Percentiles rank a stretch among this genome's conserved stretches.
Evolutionary conservation across 306 rosid species (phyloP).

Genomic region (Cicer yamashitae): DNA sequence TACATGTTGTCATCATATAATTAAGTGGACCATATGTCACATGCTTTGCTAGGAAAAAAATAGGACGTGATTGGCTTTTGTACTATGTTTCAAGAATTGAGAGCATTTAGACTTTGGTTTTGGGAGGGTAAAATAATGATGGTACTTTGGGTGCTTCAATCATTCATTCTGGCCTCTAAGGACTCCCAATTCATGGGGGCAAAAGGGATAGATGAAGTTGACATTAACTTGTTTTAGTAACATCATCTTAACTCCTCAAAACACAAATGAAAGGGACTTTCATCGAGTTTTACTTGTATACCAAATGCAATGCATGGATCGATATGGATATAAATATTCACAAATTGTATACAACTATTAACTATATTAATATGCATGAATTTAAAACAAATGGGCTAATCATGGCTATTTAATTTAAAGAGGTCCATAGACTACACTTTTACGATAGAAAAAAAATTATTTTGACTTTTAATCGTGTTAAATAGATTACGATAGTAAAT

Average conservation of each 20-base stretch:
- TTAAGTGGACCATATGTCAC: slow-evolving; percentile 54
- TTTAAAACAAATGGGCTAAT: not conserved
- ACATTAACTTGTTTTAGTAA: slow-evolving; percentile 34
- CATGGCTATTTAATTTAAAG: not conserved
- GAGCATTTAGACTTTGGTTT: slow-evolving; percentile 43
- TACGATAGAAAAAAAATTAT: not conserved
- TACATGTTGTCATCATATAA: slow-evolving; percentile 20
- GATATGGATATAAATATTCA: not conserved
- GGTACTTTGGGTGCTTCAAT: slow-evolving; percentile 43
- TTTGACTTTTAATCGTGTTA: not conserved
- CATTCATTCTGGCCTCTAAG: slow-evolving; percentile 33
- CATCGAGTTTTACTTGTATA: not conserved
- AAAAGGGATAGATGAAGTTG: slow-evolving; percentile 19
- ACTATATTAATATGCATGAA: not conserved
- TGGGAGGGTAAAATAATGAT: slow-evolving; percentile 40
- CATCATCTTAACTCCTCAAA: not conserved
- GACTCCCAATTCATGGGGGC: slow-evolving; percentile 31
- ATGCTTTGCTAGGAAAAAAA: slow-evolving; percentile 47
- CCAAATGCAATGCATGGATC: not conserved
- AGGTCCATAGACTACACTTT: not conserved
- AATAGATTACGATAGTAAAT: no score
- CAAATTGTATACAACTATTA: not conserved
- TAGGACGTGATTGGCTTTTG: slow-evolving; percentile 35
- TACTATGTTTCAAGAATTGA: slow-evolving; percentile 51
- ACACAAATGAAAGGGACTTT: slow-evolving; percentile 11